Evolutionary conservation across 2,329 filamentous ascomycete genomes (phyloP), one percentile per base, ranked within the genome.

Genomic region (Escovopsis sp.): DNA sequence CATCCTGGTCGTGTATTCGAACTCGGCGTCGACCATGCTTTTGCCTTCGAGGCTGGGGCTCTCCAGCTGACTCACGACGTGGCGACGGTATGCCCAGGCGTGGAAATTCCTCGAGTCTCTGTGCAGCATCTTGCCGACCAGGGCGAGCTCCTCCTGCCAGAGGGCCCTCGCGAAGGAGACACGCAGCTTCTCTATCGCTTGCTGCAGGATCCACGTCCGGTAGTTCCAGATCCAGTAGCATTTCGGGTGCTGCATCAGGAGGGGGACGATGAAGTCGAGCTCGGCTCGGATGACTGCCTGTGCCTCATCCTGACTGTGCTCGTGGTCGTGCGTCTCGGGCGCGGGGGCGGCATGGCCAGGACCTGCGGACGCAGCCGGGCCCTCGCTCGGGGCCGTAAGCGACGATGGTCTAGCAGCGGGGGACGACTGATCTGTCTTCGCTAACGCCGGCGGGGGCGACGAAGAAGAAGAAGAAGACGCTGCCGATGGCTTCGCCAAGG

Each of bases 171-270:
- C 73, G 13, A 62, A 51, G 0, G 61, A 38, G 1, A 57, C 42
- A 2, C 74, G 68, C 9, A 94, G 63, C 14, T 76, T 64, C 11
- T 65, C 53, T 32, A 79, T 81, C 25, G 77, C 76, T 53, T 84
- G 72, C 36, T 78, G 64, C 12, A 98, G 65, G 3, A 88, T 63
- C 87, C 90, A 98, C 31, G 79, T 60, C 19, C 90, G 78, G 57
- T 94, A 88, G 47, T 94, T 93, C 90, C 90, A 98, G 50, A 98
- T 88, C 88, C 90, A 96, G 62, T 98, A 98, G 66, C 90, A 96
- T 56, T 98, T 98, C 6, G 90, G 90, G 45, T 76, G 88, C 45
- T 85, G 75, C 43, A 83, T 70, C 34, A 98, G 70, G 15, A 98
- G 68, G 1, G 84, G 83, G 28, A 94, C 72, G 25, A 88, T 77